Percentiles rank a stretch among this genome's conserved stretches.
Evolutionary conservation across 495 filamentous ascomycete genomes (phyloP).

Genomic region (Aspergillus coremiiformis): DNA sequence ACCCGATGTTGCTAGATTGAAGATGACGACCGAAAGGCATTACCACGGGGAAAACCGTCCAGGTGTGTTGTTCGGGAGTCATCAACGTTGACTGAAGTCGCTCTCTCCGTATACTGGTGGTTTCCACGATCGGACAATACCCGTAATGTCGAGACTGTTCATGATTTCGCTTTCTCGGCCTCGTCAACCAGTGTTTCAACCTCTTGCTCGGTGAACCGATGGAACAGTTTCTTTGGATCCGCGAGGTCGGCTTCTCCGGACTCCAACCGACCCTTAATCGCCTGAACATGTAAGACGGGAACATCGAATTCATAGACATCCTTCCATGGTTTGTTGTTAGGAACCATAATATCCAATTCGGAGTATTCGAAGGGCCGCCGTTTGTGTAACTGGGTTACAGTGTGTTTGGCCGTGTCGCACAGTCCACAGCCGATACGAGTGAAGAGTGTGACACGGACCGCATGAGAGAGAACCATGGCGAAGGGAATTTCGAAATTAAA

Average conservation of each 20-base stretch:
- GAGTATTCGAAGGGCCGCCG: conserved; percentile 62
- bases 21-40: no score
- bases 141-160: not conserved
- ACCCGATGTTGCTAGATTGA: no score
- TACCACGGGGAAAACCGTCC: no score
- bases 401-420: conserved; percentile 66
- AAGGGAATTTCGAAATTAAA: not conserved
- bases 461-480: conserved; percentile 42
- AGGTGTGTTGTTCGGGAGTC: conserved; percentile 46
- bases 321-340: conserved; percentile 60
- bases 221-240: conserved; percentile 71
- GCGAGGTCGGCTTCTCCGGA: conserved; percentile 26
- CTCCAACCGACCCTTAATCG: conserved; percentile 27
- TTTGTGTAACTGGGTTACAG: conserved; percentile 63
- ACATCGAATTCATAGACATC: conserved; percentile 85
- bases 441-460: conserved; percentile 72
- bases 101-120: conserved; percentile 10
- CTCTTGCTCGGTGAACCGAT: conserved; percentile 65
- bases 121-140: not conserved
- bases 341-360: conserved; percentile 73
- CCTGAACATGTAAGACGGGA: conserved; percentile 69
- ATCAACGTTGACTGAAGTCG: conserved; percentile 22
- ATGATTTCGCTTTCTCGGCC: conserved; percentile 33
- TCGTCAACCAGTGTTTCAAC: conserved; percentile 64
- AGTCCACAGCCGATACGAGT: conserved; percentile 72